Conservation (phyloP, 2,329 filamentous ascomycete species). For the Diaporthe nobilis region DNA sequence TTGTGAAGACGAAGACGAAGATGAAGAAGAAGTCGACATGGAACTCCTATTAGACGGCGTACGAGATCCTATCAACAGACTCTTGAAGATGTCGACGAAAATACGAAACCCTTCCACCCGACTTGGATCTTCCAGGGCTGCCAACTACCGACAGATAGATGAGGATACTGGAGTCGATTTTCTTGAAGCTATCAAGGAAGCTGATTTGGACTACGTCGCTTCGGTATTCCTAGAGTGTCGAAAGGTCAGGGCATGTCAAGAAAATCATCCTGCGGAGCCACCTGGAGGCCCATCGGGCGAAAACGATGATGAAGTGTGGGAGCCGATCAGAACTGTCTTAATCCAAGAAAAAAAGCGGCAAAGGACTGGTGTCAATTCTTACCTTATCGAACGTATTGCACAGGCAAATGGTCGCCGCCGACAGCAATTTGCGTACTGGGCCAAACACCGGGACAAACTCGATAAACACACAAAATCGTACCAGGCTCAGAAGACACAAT, state of each 20-base stretch:
- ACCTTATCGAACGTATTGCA: conserved; percentile 19
- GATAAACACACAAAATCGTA: conserved; percentile 1
- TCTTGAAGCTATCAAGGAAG: conserved; percentile 3
- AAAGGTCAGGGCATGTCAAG: neutral
- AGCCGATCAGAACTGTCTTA: conserved; percentile 17
- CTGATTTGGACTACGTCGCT: conserved; percentile 24
- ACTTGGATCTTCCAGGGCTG: conserved; percentile 24
- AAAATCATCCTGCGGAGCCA: neutral
- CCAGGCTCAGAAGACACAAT: neutral
- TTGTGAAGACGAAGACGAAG: neutral
- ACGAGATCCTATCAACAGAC: conserved; percentile 31
- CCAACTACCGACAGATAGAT: conserved; percentile 14
- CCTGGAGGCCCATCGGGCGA: neutral
- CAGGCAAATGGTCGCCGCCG: conserved; percentile 17
- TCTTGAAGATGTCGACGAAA: conserved; percentile 32
- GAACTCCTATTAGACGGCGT: conserved; percentile 21
- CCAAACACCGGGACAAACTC: conserved; percentile 20
- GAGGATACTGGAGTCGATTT: conserved; percentile 30
- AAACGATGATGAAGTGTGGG: conserved; percentile 16
- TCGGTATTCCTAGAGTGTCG: conserved; percentile 19
- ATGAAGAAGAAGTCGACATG: neutral
- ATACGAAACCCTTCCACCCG: conserved; percentile 30
- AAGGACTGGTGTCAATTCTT: neutral
- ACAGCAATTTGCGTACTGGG: conserved; percentile 33
- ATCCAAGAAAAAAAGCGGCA: neutral